Base-by-base conservation (phyloP, 2,329 filamentous ascomycete genomes). In the Zymoseptoria crescenta region DNA sequence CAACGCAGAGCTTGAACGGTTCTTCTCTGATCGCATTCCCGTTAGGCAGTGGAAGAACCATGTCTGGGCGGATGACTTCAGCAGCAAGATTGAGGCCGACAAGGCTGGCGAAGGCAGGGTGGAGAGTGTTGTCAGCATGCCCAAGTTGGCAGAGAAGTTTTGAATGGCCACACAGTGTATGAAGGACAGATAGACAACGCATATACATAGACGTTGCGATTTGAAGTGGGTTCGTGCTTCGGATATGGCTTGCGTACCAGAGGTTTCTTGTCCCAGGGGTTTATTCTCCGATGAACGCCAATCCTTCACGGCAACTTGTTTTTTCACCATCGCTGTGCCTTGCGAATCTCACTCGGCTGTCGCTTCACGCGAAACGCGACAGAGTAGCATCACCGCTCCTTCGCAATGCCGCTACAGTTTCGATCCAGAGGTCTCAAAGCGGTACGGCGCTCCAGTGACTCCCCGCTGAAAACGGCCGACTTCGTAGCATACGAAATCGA, bases 1-100 rank as follows among this genome's bases (percentile, higher is more conserved):
- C 7, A 74, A 70, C 56, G 63, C 65, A 16, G 72, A 77, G 56
- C 72, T 78, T 29, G 68, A 71, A 21, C 62, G 68, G 10, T 72
- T 78, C 63, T 78, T 77, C 62, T 66, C 68, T n/a, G 72, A 75
- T 30, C 56, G 61, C 6, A 68, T 75, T 48, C 63, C 63, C 8
- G 59, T 63, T 28, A 56, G 61, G 28, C 29, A 56, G 50, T 63
- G 63, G 61, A 49, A 49, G 51, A 60, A 59, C 8, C 64, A 66
- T 56, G 63, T 65, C 6, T 65, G 62, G 48, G 61, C 59, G 28
- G 54, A 62, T 51, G 54, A 49, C 13, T 52, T 52, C 24, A n/a
- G 20, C 20, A 52, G 51, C 51, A 52, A 52, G 24, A 29, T 52
- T 29, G 51, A 52, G 24, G 51, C 51, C 8, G 51, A 52, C 24